Evolutionary conservation across 345 rosid genomes (phyloP), one percentile per base, ranked within the genome.

Genomic region (Erysimum cheiranthoides): DNA sequence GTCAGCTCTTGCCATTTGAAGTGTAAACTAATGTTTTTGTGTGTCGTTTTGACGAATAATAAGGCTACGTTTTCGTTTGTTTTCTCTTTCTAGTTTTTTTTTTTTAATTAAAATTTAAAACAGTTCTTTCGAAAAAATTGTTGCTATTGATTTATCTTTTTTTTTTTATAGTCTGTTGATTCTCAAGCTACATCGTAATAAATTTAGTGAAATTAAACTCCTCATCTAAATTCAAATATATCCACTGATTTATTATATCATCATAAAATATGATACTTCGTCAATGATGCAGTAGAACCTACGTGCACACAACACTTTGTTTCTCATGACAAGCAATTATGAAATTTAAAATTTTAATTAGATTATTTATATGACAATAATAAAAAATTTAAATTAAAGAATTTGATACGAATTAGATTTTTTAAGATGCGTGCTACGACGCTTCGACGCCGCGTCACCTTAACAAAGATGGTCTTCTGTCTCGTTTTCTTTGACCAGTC

Each of bases 141-240:
- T 8, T 50, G 31, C 53, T 49, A 49, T 18, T 17, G 13, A 3
- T 21, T 50, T 50, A 21, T 40, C 45, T 11, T 40, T 0, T 12
- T 4, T 30, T 38, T 40, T 3, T 40, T 4, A 40, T 40, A 11
- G 45, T 6, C 5, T 40, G 17, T 42, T 60, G 74, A 36, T 34
- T 57, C 74, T 58, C 40, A 34, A 69, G 75, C 11, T 60, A 27
- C 59, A 71, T 47, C 8, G 39, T 60, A 71, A 59, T 59, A 59
- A 71, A 71, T 25, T n/a, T n/a, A n/a, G n/a, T 45, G 3, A 43
- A 57, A 56, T 43, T 32, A 57, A 17, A 31, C n/a, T 42, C 46
- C 12, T 12, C 2, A 42, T 12, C 7, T 6, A 14, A 43, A 43
- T 43, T 43, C 49, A 43, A 5, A 13, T 43, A 5, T 13, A 5